Base-by-base conservation (phyloP, 768 basidiomycete species). In the Trametes elegans region DNA sequence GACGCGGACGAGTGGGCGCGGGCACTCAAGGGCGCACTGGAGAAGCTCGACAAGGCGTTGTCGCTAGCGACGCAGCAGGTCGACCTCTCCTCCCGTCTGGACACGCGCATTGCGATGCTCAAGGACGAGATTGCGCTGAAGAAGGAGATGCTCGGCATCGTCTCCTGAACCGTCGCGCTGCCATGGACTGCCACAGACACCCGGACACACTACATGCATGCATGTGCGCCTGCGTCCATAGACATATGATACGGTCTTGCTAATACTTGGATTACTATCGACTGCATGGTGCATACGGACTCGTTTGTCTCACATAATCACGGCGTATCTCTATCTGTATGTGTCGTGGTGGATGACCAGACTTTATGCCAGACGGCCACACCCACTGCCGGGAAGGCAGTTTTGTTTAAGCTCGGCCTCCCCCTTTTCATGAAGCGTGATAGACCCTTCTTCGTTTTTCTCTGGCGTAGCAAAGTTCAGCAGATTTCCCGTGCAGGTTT, bases 121-220 rank as follows among this genome's bases (percentile, higher is more conserved):
- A 75, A 74, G 58, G 84, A 88, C 64, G 87, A 90, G 79, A 84
- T 91, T 61, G 72, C 64, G 64, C 64, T 71, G 60, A 90, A 88
- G 77, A 76, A 74, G 66, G 78, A 76, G 64, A 76, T 79, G 72
- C 45, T 63, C 26, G 49, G 57, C 23, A 35, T 53, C 16, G 18
- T 35, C 6, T 16, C 35, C 10, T 43, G 40, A 53, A 19, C 8
- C 21, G 14, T 29, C 31, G 13, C 9, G 36, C n/a, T 29, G 1
- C 14, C 14, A 11, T 24, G 14, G 5, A 10, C 13, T 10, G 3
- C 7, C 28, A 11, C 18, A 9, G 10, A n/a, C 18, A 16, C 16
- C 9, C 21, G 32, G 32, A 35, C 19, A 18, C 14, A 24, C 23
- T 3, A 16, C 46, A 23, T n/a, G n/a, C n/a, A n/a, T n/a, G n/a